phyloP scores from a whole-genome alignment of 73 alveolate species.

The Paramecium biaurelia region DNA sequence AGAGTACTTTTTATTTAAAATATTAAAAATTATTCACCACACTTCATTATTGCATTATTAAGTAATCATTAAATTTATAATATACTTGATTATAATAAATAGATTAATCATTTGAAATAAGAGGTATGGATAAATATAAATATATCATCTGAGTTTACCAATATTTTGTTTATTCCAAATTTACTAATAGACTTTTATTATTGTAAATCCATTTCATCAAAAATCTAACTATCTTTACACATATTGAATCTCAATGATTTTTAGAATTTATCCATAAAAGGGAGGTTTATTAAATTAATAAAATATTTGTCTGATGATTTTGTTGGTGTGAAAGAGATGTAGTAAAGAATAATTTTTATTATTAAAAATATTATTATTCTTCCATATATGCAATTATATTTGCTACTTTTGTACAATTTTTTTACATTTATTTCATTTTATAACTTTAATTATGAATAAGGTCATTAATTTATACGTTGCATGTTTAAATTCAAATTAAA shows the following conservation, averaged over 20 bases:
- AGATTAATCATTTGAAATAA: background rate
- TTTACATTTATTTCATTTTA: background rate
- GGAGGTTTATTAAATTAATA: background rate
- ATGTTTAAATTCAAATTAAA: conserved; percentile 22
- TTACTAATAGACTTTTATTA: background rate
- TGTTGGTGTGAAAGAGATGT: background rate
- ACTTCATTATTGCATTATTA: background rate
- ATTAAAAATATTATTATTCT: background rate
- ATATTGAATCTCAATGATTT: background rate
- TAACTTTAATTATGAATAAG: background rate
- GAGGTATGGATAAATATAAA: background rate
- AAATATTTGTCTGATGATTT: background rate
- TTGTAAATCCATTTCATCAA: background rate
- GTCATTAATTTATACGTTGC: background rate
- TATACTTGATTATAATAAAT: too few relatives aligned
- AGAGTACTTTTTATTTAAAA: background rate
- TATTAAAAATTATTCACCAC: background rate
- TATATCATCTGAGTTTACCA: background rate
- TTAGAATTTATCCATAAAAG: background rate
- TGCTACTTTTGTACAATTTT: background rate
- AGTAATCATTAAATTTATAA: background rate
- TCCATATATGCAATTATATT: background rate
- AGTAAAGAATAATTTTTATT: background rate
- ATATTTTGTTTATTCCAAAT: background rate
- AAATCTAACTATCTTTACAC: background rate